These are phyloP conservation scores for Exidia glandulosa DNA, from an alignment of 768 basidiomycete genomes.

Conservation along the genomic window DNA sequence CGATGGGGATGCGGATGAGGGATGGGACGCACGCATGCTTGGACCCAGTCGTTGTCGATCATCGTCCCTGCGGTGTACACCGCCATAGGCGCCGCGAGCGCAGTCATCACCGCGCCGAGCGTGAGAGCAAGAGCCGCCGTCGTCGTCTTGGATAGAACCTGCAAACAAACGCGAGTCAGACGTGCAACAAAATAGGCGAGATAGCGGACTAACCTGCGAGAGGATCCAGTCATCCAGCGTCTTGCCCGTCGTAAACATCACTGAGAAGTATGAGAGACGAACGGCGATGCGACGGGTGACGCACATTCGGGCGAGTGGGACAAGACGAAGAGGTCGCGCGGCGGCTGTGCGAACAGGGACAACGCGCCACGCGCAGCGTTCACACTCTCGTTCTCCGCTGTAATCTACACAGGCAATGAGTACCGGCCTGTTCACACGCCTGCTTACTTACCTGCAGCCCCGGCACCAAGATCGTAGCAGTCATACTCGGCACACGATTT, in stretches of 20 bases:
- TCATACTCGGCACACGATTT: not conserved
- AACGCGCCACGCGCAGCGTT: no score
- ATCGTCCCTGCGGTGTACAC: conserved; percentile 13
- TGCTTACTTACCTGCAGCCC: conserved; percentile 29
- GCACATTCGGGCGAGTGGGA: conserved; percentile 9
- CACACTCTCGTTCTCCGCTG: no score
- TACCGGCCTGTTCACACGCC: conserved; percentile 23
- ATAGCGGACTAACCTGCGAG: conserved; percentile 18
- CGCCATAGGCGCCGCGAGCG: conserved; percentile 17
- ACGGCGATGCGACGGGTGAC: no score
- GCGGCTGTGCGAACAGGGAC: no score
- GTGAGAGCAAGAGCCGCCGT: no score
- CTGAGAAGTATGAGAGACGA: no score
- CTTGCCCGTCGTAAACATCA: conserved; percentile 18
- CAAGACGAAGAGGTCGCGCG: conserved; percentile 28
- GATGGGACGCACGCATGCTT: conserved; percentile 10
- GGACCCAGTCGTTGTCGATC: conserved; percentile 18
- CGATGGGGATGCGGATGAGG: not conserved
- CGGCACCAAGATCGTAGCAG: conserved; percentile 27
- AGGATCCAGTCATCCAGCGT: conserved; percentile 19
- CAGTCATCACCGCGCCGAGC: conserved; percentile 28
- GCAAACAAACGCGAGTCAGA: conserved; percentile 19
- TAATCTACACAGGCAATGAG: no score
- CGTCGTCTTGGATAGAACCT: conserved; percentile 33
- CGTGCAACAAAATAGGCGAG: no score